Conservation (phyloP, 2,329 filamentous ascomycete species). For the Apiospora phragmitis region DNA sequence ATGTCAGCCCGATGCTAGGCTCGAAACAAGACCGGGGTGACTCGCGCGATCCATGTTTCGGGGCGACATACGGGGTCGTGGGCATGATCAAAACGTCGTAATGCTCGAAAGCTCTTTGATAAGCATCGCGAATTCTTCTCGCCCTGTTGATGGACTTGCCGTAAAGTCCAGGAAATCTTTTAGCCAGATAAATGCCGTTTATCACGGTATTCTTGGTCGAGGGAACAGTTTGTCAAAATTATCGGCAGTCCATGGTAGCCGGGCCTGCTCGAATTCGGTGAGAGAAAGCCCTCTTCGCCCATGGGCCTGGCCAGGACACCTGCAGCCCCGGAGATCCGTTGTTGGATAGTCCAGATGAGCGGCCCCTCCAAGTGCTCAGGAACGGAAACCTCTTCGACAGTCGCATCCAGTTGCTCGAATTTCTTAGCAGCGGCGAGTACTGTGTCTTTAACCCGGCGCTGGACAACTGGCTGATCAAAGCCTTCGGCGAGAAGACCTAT, state of each 20-base stretch:
- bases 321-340: conserved; percentile 44
- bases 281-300: conserved; percentile 50
- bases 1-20: conserved; percentile 53
- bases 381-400: conserved; percentile 50
- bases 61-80: conserved; percentile 33
- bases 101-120: conserved; percentile 39
- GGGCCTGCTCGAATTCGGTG: conserved; percentile 49
- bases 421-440: conserved; percentile 43
- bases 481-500: conserved; percentile 48
- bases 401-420: conserved; percentile 48
- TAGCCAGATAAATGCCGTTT: conserved; percentile 48
- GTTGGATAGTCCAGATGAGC: conserved; percentile 51
- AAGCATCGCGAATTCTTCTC: conserved; percentile 46
- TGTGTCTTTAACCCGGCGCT: conserved; percentile 38
- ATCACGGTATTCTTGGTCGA: conserved; percentile 57
- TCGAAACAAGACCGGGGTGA: conserved; percentile 46
- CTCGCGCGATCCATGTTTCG: conserved; percentile 29
- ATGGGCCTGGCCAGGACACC: conserved; percentile 41
- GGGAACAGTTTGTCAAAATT: conserved; percentile 51
- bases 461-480: conserved; percentile 39
- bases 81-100: conserved; percentile 50
- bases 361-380: conserved; percentile 48
- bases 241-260: conserved; percentile 46
- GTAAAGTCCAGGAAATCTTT: conserved; percentile 46
- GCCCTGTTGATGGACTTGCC: conserved; percentile 51